phyloP scores from a whole-genome alignment of 345 rosid genomes.

The Eucalyptus leucophloia region DNA sequence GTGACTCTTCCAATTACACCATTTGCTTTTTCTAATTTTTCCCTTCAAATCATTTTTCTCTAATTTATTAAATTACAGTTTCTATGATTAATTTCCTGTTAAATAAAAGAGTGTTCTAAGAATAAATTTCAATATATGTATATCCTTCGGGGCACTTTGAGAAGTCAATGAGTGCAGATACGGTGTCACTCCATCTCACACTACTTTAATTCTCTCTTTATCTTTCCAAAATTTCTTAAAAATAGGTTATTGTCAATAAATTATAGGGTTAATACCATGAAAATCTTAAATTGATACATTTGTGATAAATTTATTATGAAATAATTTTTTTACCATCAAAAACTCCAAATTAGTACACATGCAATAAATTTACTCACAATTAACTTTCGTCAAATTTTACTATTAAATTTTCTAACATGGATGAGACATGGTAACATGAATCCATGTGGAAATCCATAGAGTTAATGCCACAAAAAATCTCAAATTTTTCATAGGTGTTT shows the following conservation, averaged over 20 bases:
- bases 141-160: too few relatives aligned
- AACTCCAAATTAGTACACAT: rapidly evolving
- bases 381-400: too few relatives aligned
- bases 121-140: not conserved
- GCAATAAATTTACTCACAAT: rapidly evolving
- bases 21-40: not conserved
- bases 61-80: not conserved
- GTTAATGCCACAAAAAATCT: too few relatives aligned
- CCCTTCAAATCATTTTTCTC: not conserved
- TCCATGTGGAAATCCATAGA: too few relatives aligned
- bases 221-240: not conserved
- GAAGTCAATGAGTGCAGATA: not conserved
- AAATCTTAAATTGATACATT: too few relatives aligned
- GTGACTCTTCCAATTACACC: not conserved
- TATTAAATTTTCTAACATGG: rapidly evolving
- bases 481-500: too few relatives aligned
- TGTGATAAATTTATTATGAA: too few relatives aligned
- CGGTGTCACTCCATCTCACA: not conserved
- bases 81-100: not conserved
- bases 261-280: too few relatives aligned
- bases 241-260: not conserved
- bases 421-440: too few relatives aligned
- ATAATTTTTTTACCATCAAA: too few relatives aligned
- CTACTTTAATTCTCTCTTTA: not conserved
- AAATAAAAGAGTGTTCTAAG: not conserved